Evolutionary conservation across 768 basidiomycete genomes (phyloP).

Genomic region (Collybia nuda): DNA sequence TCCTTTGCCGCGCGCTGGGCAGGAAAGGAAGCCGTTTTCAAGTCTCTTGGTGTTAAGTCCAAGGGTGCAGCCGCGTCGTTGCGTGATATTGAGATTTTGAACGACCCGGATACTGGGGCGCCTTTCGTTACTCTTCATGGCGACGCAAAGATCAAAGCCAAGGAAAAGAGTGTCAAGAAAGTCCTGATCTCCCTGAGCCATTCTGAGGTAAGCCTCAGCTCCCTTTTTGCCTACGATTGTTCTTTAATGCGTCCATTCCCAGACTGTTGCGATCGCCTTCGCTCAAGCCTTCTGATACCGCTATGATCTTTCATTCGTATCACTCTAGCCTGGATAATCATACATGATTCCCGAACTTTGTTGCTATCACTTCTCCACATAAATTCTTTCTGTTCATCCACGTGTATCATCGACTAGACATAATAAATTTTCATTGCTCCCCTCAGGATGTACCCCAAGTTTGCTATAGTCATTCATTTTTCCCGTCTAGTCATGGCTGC

Average conservation of each 20-base stretch:
- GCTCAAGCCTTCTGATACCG: slow-evolving; percentile 61
- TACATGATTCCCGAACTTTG: slow-evolving; percentile 6
- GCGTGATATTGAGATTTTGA: slow-evolving; percentile 96
- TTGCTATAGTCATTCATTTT: too few relatives aligned
- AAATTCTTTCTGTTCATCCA: slow-evolving; percentile 6
- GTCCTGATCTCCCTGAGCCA: slow-evolving; percentile 89
- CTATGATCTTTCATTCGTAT: slow-evolving; percentile 6
- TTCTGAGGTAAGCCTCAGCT: slow-evolving; percentile 65
- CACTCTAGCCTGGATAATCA: slow-evolving; percentile 13
- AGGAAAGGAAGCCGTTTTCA: slow-evolving; percentile 97
- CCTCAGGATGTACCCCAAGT: background rate
- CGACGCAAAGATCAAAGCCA: slow-evolving; percentile 74
- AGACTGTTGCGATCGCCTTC: slow-evolving; percentile 87
- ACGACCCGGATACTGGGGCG: slow-evolving; percentile 66
- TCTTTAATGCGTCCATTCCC: slow-evolving; percentile 11
- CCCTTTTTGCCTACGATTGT: slow-evolving; percentile 13
- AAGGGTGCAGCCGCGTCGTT: slow-evolving; percentile 94
- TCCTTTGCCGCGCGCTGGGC: slow-evolving; percentile 98
- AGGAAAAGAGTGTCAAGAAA: slow-evolving; percentile 67
- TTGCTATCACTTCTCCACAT: slow-evolving; percentile 9
- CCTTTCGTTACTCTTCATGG: slow-evolving; percentile 79
- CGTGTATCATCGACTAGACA: slow-evolving; percentile 9
- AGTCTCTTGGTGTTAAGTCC: slow-evolving; percentile 85
- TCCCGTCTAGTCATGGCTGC: too few relatives aligned
- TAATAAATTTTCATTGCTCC: slow-evolving; percentile 14